Evolutionary conservation across 75 land plant genomes (phyloP).

Genomic region (Cupressus sempervirens): DNA sequence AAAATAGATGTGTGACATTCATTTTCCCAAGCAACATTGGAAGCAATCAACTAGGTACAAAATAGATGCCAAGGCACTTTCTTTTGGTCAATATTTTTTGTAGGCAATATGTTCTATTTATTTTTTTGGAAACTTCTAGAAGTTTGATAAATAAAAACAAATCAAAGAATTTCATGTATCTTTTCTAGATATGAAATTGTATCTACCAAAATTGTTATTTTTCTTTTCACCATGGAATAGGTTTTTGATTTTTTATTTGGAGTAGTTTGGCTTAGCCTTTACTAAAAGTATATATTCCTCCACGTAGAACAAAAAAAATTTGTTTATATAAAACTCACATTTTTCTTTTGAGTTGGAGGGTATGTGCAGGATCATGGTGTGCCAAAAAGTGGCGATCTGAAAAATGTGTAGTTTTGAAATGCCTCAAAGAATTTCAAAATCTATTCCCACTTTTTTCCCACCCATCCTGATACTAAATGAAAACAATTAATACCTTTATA

Average conservation of each 20-base stretch:
- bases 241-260: background rate
- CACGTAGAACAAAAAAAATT: background rate
- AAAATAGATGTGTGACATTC: background rate
- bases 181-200: background rate
- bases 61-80: background rate
- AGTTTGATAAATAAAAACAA: background rate
- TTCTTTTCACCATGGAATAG: background rate
- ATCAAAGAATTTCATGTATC: background rate
- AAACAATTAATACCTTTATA: too few species aligned
- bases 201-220: background rate
- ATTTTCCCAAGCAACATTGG: background rate
- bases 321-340: conserved; percentile 9
- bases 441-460: too few species aligned
- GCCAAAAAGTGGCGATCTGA: too few species aligned
- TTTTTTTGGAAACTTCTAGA: background rate
- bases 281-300: background rate
- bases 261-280: background rate
- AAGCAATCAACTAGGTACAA: background rate
- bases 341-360: background rate
- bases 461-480: too few species aligned
- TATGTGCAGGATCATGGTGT: too few species aligned
- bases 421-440: too few species aligned
- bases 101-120: background rate
- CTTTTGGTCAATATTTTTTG: background rate
- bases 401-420: too few species aligned